Evolutionary conservation across 2,329 filamentous ascomycete genomes (phyloP), one percentile per base, ranked within the genome.

Genomic region (Verticillium klebahnii): DNA sequence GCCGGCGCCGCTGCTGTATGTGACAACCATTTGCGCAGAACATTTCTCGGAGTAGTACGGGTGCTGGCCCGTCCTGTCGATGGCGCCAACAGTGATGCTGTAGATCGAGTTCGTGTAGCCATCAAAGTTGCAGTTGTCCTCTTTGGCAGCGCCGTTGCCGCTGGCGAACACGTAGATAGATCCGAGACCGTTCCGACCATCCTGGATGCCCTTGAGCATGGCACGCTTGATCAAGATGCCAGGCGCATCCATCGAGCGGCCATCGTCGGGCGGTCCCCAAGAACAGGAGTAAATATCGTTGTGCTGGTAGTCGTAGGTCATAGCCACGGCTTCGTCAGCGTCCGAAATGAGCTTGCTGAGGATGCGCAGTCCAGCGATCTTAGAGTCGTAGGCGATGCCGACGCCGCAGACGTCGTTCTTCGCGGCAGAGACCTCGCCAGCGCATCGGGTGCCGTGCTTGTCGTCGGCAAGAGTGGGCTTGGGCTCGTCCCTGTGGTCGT

Each of bases 41-140:
- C 95, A 99, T 65, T 92, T 89, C 75, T 99, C 95, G 0, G 94
- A 97, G 75, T 99, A 99, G 74, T 94, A 95, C 0, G 95, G 93
- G 72, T 98, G 94, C n/a, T 85, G 77, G 45, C 94, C 93, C 67
- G 90, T 87, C 63, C 92, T 85, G 73, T 97, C 93, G 65, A 99
- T 89, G 37, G 94, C 94, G 40, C 95, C 95, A 19, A 99, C 93
- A 0, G 93, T 97, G 69, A 99, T 95, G 74, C 93, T 97, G 82
- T 98, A 99, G 69, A 99, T 99, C 73, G 93, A 97, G 80, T 99
- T 99, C 63, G 95, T 99, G 77, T 99, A 99, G 45, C 95, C 95
- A 72, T 99, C 95, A 73, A 99, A 99, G 74, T 99, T 99, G 83
- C 95, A 99, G 77, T 99, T 98, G 74, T 99, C 95, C 56, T 91